Base-by-base conservation (phyloP, 2,329 filamentous ascomycete genomes). In the Hypoxylon sp. region DNA sequence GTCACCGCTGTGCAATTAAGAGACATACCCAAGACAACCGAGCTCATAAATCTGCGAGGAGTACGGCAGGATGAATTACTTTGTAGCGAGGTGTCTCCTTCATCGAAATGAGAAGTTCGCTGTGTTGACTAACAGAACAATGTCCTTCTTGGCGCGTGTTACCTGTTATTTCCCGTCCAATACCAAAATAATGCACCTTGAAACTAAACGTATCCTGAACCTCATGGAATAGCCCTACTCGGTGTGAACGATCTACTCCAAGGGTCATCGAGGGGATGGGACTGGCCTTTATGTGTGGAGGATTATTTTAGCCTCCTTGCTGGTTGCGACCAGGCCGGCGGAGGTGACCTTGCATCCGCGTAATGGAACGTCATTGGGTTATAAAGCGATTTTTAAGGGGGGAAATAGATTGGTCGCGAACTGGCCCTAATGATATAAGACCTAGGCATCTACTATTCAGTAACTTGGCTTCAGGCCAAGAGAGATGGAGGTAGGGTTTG, bases 1-100 rank as follows among this genome's bases (percentile, higher is more conserved):
- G 64, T 67, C 67, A 69, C 67, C 67, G 64, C 67, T 60, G 64
- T 67, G 54, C 60, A 56, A 69, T 40, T 69, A 67, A 64, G 54
- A 69, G 64, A 69, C 67, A 67, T 59, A 48, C 67, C 60, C 67
- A 64, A 67, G 67, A 69, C 67, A 67, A 56, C 61, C 61, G 54
- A 65, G 46, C 61, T 62, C 61, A 57, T 52, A 60, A 56, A 64
- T 55, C 56, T 62, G 51, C 44, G 44, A 57, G 48, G 40, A 49
- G 38, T 53, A 62, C 36, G 22, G 56, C 28, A 60, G 45, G 53
- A 46, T 61, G 53, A 57, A 64, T 50, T 61, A 8, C 38, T 45
- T 48, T 26, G 44, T 45, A 45, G 50, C n/a, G 40, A 65, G 49
- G 28, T 60, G 44, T 40, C 42, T 55, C 50, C 11, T 38, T 12